Evolutionary conservation across 2,329 filamentous ascomycete genomes (phyloP), one percentile per base, ranked within the genome.

Genomic region (Colletotrichum endophyticum): DNA sequence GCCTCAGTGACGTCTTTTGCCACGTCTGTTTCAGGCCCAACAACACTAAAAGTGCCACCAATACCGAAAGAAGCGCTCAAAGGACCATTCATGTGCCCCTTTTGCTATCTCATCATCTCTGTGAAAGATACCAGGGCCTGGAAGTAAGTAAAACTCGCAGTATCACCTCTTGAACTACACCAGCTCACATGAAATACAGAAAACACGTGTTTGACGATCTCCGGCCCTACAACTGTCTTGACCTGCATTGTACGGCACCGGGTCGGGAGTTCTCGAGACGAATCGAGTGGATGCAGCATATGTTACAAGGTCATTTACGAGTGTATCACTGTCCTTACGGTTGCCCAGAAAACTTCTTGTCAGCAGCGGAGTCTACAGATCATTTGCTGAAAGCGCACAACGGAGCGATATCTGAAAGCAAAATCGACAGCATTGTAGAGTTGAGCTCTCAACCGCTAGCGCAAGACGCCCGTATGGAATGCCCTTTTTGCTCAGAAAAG

Each of bases 201-300:
- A 80, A 80, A 7, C 86, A 88, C 66, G 78, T 88, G 0, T 85
- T 84, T 57, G 70, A 73, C 5, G 86, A 88, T 39, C 75, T 88
- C 2, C 80, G 82, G 12, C 86, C 86, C 0, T 88, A 87, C 34
- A 75, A 82, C 0, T 87, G 86, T 49, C 56, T 85, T 0, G 79
- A 80, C 0, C 36, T 78, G 5, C 67, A 77, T 0, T 87, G 86
- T 56, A 6, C 64, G 0, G 77, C 69, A 0, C 77, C 81, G 0
- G 78, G 79, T 0, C 62, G 12, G 0, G 78, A 80, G 3, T 84
- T 81, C 27, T 70, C 78, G 2, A 68, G 78, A 2, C 78, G 80
- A 0, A 75, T 75, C 5, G 64, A 76, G 0, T 84, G 81, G 82
- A 80, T 81, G 32, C 11, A 74, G 0, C 83, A 84, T 15, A 70